Base-by-base conservation (phyloP, 805 yeast genomes). In the Nakazawaea anatomiae region DNA sequence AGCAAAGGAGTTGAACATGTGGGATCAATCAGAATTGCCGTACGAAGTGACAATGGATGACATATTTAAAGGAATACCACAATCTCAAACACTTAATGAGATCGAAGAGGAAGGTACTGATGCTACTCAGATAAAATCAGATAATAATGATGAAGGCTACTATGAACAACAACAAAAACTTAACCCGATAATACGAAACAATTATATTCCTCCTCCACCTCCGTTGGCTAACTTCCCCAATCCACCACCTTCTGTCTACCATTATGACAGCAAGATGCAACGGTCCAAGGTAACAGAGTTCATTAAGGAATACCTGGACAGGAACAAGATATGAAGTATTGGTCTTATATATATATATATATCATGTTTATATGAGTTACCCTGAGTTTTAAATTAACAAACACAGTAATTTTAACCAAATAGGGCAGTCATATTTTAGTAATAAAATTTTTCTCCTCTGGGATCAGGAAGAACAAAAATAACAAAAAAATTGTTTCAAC, bases 51-150 rank as follows among this genome's bases (percentile, higher is more conserved):
- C 64, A 14, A 46, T 72, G 30, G 60, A 58, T 4, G 64, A 66
- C 29, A 60, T 77, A 12, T 74, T 71, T 42, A 51, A 42, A 7
- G 65, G 62, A 3, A 66, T 66, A 41, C 77, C 76, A 0, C 73
- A 75, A 0, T 54, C 60, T 4, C 32, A 43, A 3, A 25, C 29
- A 1, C 39, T 51, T 14, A 14, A 18, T 2, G 14, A 44, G 3
- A 12, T 54, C 7, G 51, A 52, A 52, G 44, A 55, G 45, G 29
- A 64, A 58, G 55, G 63, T 60, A 38, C 54, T 54, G 47, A 47
- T 40, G 35, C 63, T 59, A 61, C 59, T 58, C 12, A 55, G 47
- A 38, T 56, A 48, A 53, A 60, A 59, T 54, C 44, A 51, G 55
- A 52, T 47, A 48, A 52, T 51, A 54, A 57, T 57, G 46, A 50